Evolutionary conservation across 2,329 filamentous ascomycete genomes (phyloP), one percentile per base, ranked within the genome.

Genomic region (Trichoderma hamatum): DNA sequence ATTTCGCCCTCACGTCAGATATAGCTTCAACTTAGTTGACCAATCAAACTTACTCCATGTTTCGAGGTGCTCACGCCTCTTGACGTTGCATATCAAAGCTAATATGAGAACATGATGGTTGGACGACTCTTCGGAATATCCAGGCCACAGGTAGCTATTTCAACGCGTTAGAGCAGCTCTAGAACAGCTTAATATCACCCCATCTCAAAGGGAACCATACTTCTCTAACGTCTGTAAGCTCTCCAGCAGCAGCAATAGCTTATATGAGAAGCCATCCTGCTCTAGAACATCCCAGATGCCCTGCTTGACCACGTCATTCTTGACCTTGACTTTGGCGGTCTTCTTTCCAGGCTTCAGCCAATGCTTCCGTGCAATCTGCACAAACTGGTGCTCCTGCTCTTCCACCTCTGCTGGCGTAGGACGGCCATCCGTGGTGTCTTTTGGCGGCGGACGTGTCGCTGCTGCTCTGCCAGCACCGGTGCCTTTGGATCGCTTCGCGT

Each of bases 51-150:
- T 81, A 92, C 90, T 86, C 96, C 96, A 99, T 77, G 92, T 92
- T 74, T 93, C 89, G 67, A 98, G 84, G 76, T 92, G 90, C 78
- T 98, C 95, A 73, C 93, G 89, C 76, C 91, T 88, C 83, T 97
- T 98, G 70, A 94, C 90, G 78, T 95, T 97, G 72, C 92, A 87
- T 75, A 99, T 90, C 71, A 97, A 81, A 19, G 92, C 92, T 75
- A 98, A 89, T 71, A 99, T 84, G 39, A 98, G 84, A 66, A 97
- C 91, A 78, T 99, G 95, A 76, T 94, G 90, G 78, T 99, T 96
- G 36, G 95, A 97, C 4, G 93, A 89, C 75, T 96, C 90, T 72
- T 97, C 92, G 14, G 87, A 89, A 78, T 96, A 99, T 63, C 92
- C 93, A 56, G 96, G 96, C 96, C 96, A 99, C 32, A 99, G 86